Evolutionary conservation across 257 asterid genomes (phyloP).

Genomic region (Craterostigma plantagineum): DNA sequence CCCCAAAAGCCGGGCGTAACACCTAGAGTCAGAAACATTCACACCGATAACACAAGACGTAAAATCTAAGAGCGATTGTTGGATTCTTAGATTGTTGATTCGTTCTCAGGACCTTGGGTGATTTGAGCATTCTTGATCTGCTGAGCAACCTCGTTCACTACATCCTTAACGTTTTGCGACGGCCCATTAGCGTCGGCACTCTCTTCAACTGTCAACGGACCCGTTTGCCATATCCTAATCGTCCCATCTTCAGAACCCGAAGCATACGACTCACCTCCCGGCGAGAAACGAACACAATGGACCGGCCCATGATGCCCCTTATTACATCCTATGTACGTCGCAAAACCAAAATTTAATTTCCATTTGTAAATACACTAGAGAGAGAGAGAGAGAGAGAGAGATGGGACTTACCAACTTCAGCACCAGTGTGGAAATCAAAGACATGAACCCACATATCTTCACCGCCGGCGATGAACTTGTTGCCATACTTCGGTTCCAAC

Average conservation of each 20-base stretch:
- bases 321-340: constrained; percentile 50
- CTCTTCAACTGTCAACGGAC: constrained; percentile 21
- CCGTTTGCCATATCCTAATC: constrained; percentile 81
- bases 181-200: constrained; percentile 23
- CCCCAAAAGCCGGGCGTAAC: no score
- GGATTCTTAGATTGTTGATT: no score
- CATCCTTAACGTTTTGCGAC: constrained; percentile 21
- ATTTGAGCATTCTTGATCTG: constrained; percentile 38
- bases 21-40: no score
- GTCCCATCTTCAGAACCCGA: constrained; percentile 99
- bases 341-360: no score
- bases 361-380: no score
- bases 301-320: constrained; percentile 99
- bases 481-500: constrained; percentile 73
- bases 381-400: no score
- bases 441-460: constrained; percentile 97
- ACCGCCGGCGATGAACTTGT: constrained; percentile 87
- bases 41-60: no score
- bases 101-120: constrained; percentile 14
- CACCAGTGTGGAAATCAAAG: constrained; percentile 77
- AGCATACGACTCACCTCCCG: constrained; percentile 83
- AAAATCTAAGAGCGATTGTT: no score
- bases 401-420: constrained; percentile 39
- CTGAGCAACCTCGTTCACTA: constrained; percentile 22
- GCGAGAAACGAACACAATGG: constrained; percentile 89